Base-by-base conservation (phyloP, 768 basidiomycete genomes). In the Paxillus rubicundulus region DNA sequence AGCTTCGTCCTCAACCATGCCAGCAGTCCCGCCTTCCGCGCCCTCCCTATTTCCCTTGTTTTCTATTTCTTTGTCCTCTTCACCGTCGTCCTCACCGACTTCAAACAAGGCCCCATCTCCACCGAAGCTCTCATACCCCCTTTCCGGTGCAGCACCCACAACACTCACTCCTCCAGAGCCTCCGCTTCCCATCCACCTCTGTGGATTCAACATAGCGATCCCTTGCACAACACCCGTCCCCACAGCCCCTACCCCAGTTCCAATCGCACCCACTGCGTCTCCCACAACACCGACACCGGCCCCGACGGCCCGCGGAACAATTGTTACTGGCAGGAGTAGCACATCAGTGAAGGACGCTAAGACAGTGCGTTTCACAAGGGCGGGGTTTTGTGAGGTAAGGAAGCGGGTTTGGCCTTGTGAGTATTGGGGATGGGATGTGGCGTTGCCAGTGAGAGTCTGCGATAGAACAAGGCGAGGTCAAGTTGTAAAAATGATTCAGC, bases 281-380 rank as follows among this genome's bases (percentile, higher is more conserved):
- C 86, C 85, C 8, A 88, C 85, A 0, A 62, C 72, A 10, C 86
- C 84, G 1, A 88, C 89, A 0, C 86, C 85, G 3, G 85, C 84
- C 17, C 85, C 85, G 5, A 81, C 80, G 1, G 87, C 84, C 13
- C 89, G 84, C 0, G 96, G 96, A 2, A 98, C 94, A 66, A 98
- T 96, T 1, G 95, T 97, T 16, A 99, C 97, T 0, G 97, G 96
- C 0, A 98, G 75, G 0, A 98, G 74, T 6, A 99, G 83, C 1
- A 92, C 80, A 54, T 90, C 86, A 2, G 90, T 89, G 69, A 99
- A 98, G 0, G 92, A 90, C 0, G 92, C 87, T 1, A 98, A 79
- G 8, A 98, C 90, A 60, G 89, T 97, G 38, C 92, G 85, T 63
- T 99, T 99, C 53, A 95, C 83, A 55, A 84, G 83, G 1, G 92